Evolutionary conservation across 306 rosid genomes (phyloP).

Genomic region (Cucumis hystrix): DNA sequence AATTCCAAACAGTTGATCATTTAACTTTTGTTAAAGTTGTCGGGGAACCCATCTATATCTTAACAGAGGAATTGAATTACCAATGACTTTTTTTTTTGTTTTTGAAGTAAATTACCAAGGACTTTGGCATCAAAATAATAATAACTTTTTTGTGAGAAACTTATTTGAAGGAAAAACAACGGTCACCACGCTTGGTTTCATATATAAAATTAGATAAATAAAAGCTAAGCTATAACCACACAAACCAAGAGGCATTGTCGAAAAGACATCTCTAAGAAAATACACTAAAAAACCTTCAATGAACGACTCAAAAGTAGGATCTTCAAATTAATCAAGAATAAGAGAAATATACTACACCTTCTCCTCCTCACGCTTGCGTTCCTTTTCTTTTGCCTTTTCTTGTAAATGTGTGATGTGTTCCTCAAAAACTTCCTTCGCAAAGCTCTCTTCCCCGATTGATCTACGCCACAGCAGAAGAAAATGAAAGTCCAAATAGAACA

Average conservation of each 20-base stretch:
- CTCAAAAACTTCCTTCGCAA: conserved; percentile 56
- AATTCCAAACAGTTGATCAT: background rate
- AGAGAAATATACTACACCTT: conserved; percentile 33
- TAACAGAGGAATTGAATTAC: background rate
- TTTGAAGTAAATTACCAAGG: background rate
- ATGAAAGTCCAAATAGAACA: background rate
- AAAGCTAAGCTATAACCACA: background rate
- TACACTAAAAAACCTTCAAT: background rate
- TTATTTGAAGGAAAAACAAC: background rate
- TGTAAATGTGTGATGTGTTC: conserved; percentile 50
- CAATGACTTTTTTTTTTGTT: too few relatives aligned
- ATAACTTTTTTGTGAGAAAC: background rate
- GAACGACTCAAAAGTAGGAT: background rate
- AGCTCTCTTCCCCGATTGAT: conserved; percentile 64
- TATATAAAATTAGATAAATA: background rate
- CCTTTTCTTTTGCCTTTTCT: conserved; percentile 90
- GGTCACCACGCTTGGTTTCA: background rate
- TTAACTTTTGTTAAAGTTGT: background rate
- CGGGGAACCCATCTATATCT: background rate
- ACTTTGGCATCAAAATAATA: background rate
- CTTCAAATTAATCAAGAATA: background rate
- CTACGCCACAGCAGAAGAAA: conserved; percentile 21
- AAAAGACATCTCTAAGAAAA: background rate
- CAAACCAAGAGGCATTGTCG: background rate
- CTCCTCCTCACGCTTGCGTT: conserved; percentile 95